Evolutionary conservation across 768 basidiomycete genomes (phyloP).

Genomic region (Pholiota conissans): DNA sequence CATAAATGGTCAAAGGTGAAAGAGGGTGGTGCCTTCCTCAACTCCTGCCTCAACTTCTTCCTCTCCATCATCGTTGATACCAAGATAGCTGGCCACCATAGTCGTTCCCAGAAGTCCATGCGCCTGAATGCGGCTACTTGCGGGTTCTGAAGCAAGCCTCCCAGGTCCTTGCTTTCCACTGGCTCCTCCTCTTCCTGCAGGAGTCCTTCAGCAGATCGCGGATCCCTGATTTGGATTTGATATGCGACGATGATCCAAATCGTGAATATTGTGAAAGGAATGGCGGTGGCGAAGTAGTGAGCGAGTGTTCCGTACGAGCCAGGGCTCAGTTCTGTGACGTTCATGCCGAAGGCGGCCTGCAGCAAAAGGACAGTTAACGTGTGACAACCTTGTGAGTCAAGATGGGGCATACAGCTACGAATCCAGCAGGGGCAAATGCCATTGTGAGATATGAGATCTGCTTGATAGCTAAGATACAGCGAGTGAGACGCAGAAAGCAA

Average conservation of each 20-base stretch:
- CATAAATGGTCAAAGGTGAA: background rate
- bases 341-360: conserved; percentile 59
- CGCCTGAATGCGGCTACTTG: conserved; percentile 6
- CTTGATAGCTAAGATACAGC: conserved; percentile 41
- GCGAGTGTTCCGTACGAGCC: conserved; percentile 29
- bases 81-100: conserved; percentile 21
- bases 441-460: conserved; percentile 61
- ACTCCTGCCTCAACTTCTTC: conserved; percentile 10
- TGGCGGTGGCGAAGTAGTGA: conserved; percentile 37
- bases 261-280: conserved; percentile 44
- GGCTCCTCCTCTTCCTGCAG: background rate
- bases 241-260: conserved; percentile 48
- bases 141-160: background rate
- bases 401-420: conserved; percentile 41
- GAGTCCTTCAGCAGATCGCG: background rate
- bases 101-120: conserved; percentile 15
- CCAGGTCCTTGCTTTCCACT: background rate
- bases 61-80: conserved; percentile 15
- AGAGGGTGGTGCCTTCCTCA: background rate
- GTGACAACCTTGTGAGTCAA: background rate
- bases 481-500: background rate
- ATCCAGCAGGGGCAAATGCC: conserved; percentile 59
- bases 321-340: conserved; percentile 41
- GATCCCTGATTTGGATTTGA: conserved; percentile 31
- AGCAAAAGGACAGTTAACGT: background rate